Evolutionary conservation across 768 basidiomycete species (phyloP).

Genomic region (Tulasnella sp.): DNA sequence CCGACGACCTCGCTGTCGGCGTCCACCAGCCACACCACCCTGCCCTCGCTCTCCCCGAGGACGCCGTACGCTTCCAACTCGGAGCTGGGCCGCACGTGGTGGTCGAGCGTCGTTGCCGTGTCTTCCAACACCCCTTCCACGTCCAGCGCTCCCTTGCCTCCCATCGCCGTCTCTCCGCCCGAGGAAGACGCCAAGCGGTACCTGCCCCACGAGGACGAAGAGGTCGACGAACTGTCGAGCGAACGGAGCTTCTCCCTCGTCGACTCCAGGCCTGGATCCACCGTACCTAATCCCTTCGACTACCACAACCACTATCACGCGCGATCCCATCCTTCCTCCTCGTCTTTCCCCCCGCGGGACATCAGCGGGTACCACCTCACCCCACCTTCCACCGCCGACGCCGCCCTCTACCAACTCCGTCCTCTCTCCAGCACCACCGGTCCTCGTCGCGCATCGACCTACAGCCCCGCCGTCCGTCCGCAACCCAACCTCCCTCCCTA

Average conservation of each 20-base stretch:
- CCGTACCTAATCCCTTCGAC: neutral
- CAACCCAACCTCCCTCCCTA: neutral
- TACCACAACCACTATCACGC: neutral
- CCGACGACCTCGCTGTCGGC: neutral
- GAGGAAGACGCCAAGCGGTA: neutral
- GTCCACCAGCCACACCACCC: neutral
- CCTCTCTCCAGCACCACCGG: neutral
- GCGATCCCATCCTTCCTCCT: neutral
- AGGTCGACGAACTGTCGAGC: neutral
- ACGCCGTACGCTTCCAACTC: neutral
- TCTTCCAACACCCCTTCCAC: neutral
- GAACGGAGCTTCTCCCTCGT: neutral
- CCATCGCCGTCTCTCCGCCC: neutral
- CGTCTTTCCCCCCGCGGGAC: neutral
- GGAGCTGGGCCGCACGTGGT: neutral
- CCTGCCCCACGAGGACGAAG: neutral
- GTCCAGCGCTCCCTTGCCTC: neutral
- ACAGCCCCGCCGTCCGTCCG: neutral
- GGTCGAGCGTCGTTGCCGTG: neutral
- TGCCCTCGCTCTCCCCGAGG: neutral
- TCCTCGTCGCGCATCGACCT: neutral
- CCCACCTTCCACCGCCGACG: neutral
- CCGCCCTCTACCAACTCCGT: neutral
- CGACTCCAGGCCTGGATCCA: neutral
- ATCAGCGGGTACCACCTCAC: neutral